Base-by-base conservation (phyloP, 306 rosid species). In the Castanea sativa region DNA sequence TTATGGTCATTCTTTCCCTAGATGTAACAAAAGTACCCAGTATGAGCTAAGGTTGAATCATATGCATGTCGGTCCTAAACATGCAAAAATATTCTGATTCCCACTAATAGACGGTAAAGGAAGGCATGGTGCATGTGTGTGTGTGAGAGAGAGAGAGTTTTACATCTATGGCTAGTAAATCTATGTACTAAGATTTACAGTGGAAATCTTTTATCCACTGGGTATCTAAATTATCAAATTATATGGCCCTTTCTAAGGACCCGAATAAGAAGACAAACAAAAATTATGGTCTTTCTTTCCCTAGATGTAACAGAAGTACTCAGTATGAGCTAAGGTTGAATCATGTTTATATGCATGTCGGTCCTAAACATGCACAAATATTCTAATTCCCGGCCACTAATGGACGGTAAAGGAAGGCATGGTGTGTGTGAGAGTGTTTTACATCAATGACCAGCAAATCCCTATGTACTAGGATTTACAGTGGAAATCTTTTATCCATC, bases 301-400 rank as follows among this genome's bases (percentile, higher is more conserved):
- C 71, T n/a, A 71, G 16, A 70, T 43, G 78, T 73, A 79, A 64
- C 81, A 55, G 21, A 76, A 29, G 16, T 49, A 49, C 4, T 49
- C 11, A 75, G 32, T 43, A 56, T 57, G 78, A 69, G 56, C 57
- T 55, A 6, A 49, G 49, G 7, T 29, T 13, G 61, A 16, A 79
- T 32, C 41, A 53, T 5, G 32, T 51, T 30, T 25, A 38, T 5
- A 30, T 51, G 73, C 35, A 19, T 56, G 27, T 69, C 63, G 55
- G 51, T 25, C 9, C 30, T 12, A 79, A 64, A 58, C 57, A 53
- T 55, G 43, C 76, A 58, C 30, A 55, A 0, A 73, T 69, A 78
- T 73, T 76, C 75, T 75, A 84, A 86, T 86, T 86, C 87, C 83
- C 71, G 5, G 23, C 23, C 23, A 23, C 45, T n/a, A 53, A 74